phyloP scores from a whole-genome alignment of 495 filamentous ascomycete species.

The Neurospora sp. region DNA sequence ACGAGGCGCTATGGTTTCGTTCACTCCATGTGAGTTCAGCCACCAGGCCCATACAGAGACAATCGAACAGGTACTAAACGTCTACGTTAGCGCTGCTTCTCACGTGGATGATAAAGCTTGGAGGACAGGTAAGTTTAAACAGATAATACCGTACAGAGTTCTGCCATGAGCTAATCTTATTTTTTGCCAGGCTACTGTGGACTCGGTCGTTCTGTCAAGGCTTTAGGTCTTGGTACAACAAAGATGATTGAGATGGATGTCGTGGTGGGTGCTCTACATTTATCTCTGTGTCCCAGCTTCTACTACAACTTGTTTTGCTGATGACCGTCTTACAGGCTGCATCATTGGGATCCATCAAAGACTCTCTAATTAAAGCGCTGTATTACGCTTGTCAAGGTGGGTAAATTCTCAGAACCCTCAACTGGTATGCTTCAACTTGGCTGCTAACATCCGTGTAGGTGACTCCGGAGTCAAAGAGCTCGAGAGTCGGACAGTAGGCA shows the following conservation, averaged over 20 bases:
- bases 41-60: neutral
- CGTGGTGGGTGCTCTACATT: constrained; percentile 30
- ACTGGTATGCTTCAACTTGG: neutral
- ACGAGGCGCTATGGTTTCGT: constrained; percentile 67
- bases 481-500: constrained; percentile 28
- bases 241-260: constrained; percentile 49
- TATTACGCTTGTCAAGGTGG: constrained; percentile 69
- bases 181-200: constrained; percentile 44
- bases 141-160: neutral
- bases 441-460: constrained; percentile 26
- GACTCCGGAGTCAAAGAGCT: constrained; percentile 51
- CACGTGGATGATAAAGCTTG: constrained; percentile 40
- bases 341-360: constrained; percentile 67
- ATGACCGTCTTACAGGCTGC: constrained; percentile 42
- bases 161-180: neutral
- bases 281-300: neutral
- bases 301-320: neutral
- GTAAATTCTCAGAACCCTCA: neutral
- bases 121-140: constrained; percentile 45
- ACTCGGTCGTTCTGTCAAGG: constrained; percentile 49
- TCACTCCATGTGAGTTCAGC: constrained; percentile 52
- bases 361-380: constrained; percentile 55
- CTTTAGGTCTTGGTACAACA: constrained; percentile 42
- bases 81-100: constrained; percentile 33
- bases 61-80: neutral